phyloP scores from a whole-genome alignment of 2,329 filamentous ascomycete genomes.

The Apiospora pterosperma region DNA sequence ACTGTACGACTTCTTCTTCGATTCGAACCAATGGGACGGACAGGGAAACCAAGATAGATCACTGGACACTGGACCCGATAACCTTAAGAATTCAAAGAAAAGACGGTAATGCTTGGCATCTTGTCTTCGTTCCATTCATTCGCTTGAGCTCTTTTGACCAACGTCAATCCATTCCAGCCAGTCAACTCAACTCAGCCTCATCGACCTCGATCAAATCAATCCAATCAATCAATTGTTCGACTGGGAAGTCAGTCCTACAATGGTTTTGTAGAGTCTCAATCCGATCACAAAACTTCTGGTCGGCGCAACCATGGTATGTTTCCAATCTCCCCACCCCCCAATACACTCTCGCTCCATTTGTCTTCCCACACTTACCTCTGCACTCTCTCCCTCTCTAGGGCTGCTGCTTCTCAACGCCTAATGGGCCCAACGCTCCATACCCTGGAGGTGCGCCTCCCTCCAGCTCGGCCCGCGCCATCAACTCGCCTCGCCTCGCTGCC shows the following conservation, averaged over 20 bases:
- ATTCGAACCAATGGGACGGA: background rate
- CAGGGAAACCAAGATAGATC: background rate
- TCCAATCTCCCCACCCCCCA: background rate
- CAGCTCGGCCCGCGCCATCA: conserved; percentile 52
- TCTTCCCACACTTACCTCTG: background rate
- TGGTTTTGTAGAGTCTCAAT: background rate
- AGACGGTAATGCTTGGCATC: background rate
- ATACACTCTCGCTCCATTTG: background rate
- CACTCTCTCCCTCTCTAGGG: conserved; percentile 35
- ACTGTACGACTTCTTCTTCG: too few species aligned
- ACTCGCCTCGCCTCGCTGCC: conserved; percentile 29
- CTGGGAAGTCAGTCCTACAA: background rate
- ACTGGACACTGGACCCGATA: too few species aligned
- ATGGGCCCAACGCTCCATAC: conserved; percentile 52
- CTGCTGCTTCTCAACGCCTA: conserved; percentile 54
- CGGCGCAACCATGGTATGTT: conserved; percentile 5
- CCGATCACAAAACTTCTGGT: conserved; percentile 2
- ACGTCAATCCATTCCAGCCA: background rate
- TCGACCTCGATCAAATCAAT: too few species aligned
- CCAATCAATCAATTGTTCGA: background rate
- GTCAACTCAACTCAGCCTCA: too few species aligned
- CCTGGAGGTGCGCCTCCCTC: conserved; percentile 43
- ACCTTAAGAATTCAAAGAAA: too few species aligned
- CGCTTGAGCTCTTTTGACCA: background rate
- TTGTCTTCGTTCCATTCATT: background rate